These are phyloP conservation scores for Penicilliopsis zonata DNA, from an alignment of 495 filamentous ascomycete genomes.

Conservation along the genomic window DNA sequence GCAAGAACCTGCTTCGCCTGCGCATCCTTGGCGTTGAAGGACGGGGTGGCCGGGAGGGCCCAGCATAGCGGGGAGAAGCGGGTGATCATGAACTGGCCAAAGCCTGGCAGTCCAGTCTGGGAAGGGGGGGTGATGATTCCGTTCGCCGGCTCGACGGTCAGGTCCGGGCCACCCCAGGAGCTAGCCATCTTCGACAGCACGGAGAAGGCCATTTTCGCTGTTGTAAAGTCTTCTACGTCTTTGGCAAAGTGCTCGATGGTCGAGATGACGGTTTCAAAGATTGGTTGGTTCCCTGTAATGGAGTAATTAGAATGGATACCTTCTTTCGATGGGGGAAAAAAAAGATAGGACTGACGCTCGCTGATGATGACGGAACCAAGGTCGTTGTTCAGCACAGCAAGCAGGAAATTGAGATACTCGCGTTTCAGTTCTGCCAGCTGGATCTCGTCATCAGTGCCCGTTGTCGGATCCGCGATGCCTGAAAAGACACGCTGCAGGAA, in stretches of 20 bases:
- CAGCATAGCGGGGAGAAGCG: constrained; percentile 84
- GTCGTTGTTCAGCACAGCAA: constrained; percentile 79
- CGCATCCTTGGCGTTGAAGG: constrained; percentile 74
- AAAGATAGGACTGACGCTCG: constrained; percentile 36
- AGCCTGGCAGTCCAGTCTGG: constrained; percentile 63
- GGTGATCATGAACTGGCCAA: constrained; percentile 77
- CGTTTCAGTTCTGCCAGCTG: constrained; percentile 83
- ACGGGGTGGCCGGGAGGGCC: constrained; percentile 61
- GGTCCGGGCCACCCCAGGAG: constrained; percentile 77
- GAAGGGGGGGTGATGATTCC: constrained; percentile 20
- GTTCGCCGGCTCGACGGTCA: constrained; percentile 42
- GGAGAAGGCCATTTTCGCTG: constrained; percentile 73
- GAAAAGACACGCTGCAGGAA: constrained; percentile 81
- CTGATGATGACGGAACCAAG: constrained; percentile 80
- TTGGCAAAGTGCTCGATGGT: constrained; percentile 75
- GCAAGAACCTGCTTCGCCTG: constrained; percentile 72
- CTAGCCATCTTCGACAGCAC: constrained; percentile 66
- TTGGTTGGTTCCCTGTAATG: constrained; percentile 64
- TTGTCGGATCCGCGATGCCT: constrained; percentile 69
- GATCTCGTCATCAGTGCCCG: constrained; percentile 90
- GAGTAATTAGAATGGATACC: constrained; percentile 5
- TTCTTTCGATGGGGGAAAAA: not conserved
- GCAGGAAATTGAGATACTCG: constrained; percentile 83
- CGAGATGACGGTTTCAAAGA: constrained; percentile 73
- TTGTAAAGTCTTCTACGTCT: constrained; percentile 61